Base-by-base conservation (phyloP, 306 rosid species). In the Lupinus albus region DNA sequence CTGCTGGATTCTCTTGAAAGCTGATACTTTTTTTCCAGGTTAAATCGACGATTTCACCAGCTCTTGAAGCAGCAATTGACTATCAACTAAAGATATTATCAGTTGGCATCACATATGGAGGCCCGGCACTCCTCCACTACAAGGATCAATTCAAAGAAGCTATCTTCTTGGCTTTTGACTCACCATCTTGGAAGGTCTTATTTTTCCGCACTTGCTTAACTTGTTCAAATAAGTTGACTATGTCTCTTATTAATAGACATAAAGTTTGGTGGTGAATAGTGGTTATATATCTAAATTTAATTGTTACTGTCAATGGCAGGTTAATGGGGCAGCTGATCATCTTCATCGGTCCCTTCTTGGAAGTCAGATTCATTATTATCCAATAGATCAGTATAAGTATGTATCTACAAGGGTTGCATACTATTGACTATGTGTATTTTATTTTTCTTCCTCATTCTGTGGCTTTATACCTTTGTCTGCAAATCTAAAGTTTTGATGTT, bases 251-350 rank as follows among this genome's bases (percentile, higher is more conserved):
- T 69, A n/a, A 20, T 12, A 25, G 47, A 48, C 56, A 48, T 21
- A 16, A 49, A 35, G 47, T 71, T 67, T 64, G 67, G 61, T 63
- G 63, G 48, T 21, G 32, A 44, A 60, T 64, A 11, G 14, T 8
- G 51, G 20, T 73, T 64, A 25, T 9, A 14, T 36, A 58, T 51
- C 52, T 49, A 9, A 68, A 65, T 64, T 70, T 75, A n/a, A 32
- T 59, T 45, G 33, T 74, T 63, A 46, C 61, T 76, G 39, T 68
- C 66, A 68, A 17, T 84, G 67, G 71, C 78, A 93, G 99, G 91
- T 93, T 62, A 90, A 88, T 81, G 96, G 91, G 71, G 99, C 99
- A 67, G 97, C 88, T 76, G 99, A 86, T 86, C 92, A 90, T 84
- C 94, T 93, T 83, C 95, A 90, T 67, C 89, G 99, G 33, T 88